A percentile compares a stretch with the other conserved stretches of the same genome.
Conservation (phyloP, 768 basidiomycete genomes). For the Cystofilobasidium macerans region DNA sequence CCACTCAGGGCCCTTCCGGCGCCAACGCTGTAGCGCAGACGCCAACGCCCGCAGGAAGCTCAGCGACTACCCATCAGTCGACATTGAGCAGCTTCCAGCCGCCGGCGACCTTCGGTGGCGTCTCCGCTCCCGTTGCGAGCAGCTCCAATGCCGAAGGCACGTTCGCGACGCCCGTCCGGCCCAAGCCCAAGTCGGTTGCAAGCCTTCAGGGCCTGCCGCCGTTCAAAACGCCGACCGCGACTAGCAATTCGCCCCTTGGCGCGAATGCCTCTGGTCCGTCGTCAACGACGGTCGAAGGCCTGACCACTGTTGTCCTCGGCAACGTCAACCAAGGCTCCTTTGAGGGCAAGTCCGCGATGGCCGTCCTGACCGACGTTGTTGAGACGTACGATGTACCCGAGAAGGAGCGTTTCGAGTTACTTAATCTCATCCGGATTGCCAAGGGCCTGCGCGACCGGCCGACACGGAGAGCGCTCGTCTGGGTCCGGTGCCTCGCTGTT, state of each 20-base stretch:
- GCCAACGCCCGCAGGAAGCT: conserved; percentile 48
- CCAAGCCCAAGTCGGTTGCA: conserved; percentile 19
- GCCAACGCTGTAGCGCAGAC: conserved; percentile 26
- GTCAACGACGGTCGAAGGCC: conserved; percentile 30
- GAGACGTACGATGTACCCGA: conserved; percentile 60
- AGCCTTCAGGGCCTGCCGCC: conserved; percentile 15
- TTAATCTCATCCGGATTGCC: conserved; percentile 76
- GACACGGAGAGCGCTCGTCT: conserved; percentile 61
- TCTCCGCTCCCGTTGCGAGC: not conserved
- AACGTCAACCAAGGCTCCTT: conserved; percentile 38
- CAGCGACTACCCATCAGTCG: conserved; percentile 45
- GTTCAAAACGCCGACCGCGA: conserved; percentile 23
- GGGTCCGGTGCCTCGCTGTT: conserved; percentile 71
- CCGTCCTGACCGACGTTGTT: conserved; percentile 61
- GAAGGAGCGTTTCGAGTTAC: conserved; percentile 73
- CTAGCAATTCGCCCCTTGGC: not conserved
- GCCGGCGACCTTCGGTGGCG: conserved; percentile 7
- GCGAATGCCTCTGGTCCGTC: conserved; percentile 1
- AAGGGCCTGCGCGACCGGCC: conserved; percentile 51
- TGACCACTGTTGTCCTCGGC: conserved; percentile 34
- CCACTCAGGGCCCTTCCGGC: conserved; percentile 30
- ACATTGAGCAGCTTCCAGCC: not conserved
- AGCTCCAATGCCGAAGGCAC: not conserved
- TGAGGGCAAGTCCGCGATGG: conserved; percentile 53
- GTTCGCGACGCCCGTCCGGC: conserved; percentile 17